Evolutionary conservation across 371 early-diverging fungal genomes (phyloP), one percentile per base, ranked within the genome.

Genomic region (Mortierella sp.): DNA sequence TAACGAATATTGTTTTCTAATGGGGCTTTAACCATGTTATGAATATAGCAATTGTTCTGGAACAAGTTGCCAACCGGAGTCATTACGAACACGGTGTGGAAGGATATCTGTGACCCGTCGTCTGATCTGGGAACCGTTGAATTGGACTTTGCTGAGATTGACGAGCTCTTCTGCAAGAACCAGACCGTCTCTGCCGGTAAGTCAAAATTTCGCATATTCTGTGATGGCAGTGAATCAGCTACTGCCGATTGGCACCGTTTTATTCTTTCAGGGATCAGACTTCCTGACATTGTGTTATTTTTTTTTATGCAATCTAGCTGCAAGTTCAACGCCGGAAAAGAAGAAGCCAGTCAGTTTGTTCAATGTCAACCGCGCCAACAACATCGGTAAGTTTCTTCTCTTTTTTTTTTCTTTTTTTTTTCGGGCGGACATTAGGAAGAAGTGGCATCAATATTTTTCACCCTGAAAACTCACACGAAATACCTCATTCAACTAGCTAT

Each of bases 331-430:
- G 7, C 68, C 79, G 16, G 81, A 82, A 43, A 83, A 83, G 80
- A 91, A 91, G 76, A 92, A 93, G 70, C 58, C 88, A 4, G 77
- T 83, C 32, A 95, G 93, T 18, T 75, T 95, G 38, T 82, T 95
- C 21, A 94, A 93, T 48, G 89, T 91, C 55, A 95, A 91, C 74
- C 89, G 95, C 4, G 92, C 93, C 38, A 94, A 95, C 78, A 95
- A 95, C 74, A 93, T 95, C 75, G 85, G 85, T 85, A 79, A 73
- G 38, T 18, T 29, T 49, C 16, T 49, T 49, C 2, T 32, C 58
- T 70, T 32, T 32, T 72, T n/a, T 60, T 44, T 58, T 7, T 68
- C 72, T 29, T 44, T 38, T 29, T 44, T 41, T 1, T n/a, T 63
- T 1, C 35, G 7, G 44, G 6, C 21, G 21, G 38, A 0, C 48